A percentile compares a stretch with the other conserved stretches of the same genome.
Evolutionary conservation across 805 yeast species (phyloP).

Genomic region (Yarrowia sp.): DNA sequence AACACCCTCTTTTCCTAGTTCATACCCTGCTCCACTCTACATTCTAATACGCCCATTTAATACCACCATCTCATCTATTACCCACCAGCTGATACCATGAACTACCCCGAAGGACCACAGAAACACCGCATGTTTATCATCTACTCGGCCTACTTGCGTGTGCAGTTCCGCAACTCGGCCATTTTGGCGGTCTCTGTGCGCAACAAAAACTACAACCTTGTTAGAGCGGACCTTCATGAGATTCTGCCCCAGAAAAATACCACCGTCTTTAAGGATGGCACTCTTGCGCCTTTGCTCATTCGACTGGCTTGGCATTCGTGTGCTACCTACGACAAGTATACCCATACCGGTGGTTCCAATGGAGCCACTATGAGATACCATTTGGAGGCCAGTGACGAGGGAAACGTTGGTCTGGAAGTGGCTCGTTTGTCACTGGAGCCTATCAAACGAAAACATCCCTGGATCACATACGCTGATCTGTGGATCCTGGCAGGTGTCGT

Average conservation of each 20-base stretch:
- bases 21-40: not conserved
- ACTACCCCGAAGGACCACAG: not conserved
- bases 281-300: conserved; percentile 71
- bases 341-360: conserved; percentile 52
- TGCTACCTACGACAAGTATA: conserved; percentile 68
- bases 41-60: too few species aligned
- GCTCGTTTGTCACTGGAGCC: conserved; percentile 59
- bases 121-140: conserved; percentile 7
- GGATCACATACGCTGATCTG: conserved; percentile 63
- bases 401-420: conserved; percentile 49
- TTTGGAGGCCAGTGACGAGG: conserved; percentile 46
- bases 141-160: conserved; percentile 17
- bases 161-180: conserved; percentile 18
- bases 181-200: not conserved
- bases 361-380: conserved; percentile 55
- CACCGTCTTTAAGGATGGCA: conserved; percentile 51
- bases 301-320: conserved; percentile 85
- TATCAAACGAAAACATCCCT: conserved; percentile 54
- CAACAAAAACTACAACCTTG: conserved; percentile 2
- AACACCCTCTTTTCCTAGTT: not conserved
- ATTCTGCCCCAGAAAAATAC: conserved; percentile 39
- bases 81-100: not conserved
- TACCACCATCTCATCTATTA: too few species aligned
- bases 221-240: not conserved
- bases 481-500: conserved; percentile 69